These are phyloP conservation scores for Phanerodontia chrysosporium DNA, from an alignment of 768 basidiomycete genomes.

Conservation along the genomic window DNA sequence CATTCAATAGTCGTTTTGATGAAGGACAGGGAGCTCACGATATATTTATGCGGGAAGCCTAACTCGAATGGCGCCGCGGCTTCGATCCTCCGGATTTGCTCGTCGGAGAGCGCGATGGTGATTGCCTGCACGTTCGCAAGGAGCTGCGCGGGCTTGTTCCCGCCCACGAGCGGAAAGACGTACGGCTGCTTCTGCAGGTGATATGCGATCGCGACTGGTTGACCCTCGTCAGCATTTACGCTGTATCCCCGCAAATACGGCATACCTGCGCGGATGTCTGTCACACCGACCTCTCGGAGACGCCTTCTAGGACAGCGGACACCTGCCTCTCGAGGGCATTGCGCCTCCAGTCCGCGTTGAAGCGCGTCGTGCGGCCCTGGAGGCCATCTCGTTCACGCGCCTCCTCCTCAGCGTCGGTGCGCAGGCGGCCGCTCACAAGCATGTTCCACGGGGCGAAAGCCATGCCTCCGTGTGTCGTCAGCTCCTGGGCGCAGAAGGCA, in stretches of 20 bases:
- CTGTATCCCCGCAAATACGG: neutral
- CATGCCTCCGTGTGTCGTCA: constrained; percentile 18
- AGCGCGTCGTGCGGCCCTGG: constrained; percentile 33
- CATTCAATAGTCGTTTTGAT: neutral
- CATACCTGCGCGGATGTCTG: neutral
- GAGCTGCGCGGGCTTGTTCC: constrained; percentile 45
- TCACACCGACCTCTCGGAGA: constrained; percentile 1
- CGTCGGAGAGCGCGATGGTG: constrained; percentile 35
- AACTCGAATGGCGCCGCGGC: constrained; percentile 35
- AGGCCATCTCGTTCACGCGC: constrained; percentile 18
- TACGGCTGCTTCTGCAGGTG: constrained; percentile 46
- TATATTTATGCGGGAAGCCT: constrained; percentile 35
- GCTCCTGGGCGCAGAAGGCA: constrained; percentile 6
- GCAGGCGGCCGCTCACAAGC: constrained; percentile 32
- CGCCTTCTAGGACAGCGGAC: constrained; percentile 36
- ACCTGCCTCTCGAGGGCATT: constrained; percentile 43
- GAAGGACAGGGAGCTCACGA: too few relatives aligned
- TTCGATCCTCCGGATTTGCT: constrained; percentile 43
- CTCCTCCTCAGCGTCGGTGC: constrained; percentile 31
- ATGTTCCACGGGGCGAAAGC: constrained; percentile 36
- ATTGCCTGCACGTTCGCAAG: constrained; percentile 44
- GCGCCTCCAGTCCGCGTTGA: constrained; percentile 39
- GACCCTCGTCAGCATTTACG: neutral
- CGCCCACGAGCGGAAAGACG: constrained; percentile 46
- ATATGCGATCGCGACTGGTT: neutral